Evolutionary conservation across 2,329 filamentous ascomycete species (phyloP).

Genomic region (Aspergillus texensis): DNA sequence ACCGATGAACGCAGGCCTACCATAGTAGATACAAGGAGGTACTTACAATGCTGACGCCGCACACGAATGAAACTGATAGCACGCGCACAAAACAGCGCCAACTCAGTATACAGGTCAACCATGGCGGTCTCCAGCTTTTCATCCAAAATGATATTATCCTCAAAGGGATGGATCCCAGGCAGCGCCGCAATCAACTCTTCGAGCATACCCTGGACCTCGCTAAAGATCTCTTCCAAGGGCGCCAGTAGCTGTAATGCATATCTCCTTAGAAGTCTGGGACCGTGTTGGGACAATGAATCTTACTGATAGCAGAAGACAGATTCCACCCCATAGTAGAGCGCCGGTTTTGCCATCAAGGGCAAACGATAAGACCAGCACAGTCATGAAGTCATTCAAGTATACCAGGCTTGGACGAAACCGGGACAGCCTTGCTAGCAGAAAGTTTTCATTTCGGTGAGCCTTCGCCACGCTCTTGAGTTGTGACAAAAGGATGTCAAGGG

Average conservation of each 20-base stretch:
- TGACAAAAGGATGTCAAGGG: not conserved
- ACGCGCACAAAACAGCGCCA: not conserved
- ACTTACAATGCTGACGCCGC: not conserved
- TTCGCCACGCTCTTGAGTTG: not conserved
- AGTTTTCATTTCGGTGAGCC: not conserved
- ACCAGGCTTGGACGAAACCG: not conserved
- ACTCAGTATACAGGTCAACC: not conserved
- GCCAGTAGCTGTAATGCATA: not conserved
- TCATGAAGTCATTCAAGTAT: not conserved
- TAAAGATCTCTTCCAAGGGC: not conserved
- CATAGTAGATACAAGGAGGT: not conserved
- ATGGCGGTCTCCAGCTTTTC: not conserved
- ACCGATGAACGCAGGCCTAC: not conserved
- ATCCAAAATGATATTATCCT: not conserved
- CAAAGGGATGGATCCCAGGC: not conserved
- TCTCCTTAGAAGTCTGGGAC: not conserved
- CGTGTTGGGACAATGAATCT: not conserved
- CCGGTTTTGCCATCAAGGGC: not conserved
- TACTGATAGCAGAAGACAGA: not conserved
- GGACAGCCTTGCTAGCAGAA: not conserved
- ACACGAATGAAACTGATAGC: not conserved
- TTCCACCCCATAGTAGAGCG: not conserved
- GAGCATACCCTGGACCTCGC: not conserved
- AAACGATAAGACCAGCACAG: not conserved
- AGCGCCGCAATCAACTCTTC: not conserved